Evolutionary conservation across 2,329 filamentous ascomycete species (phyloP).

Genomic region (Corynespora cassiicola): DNA sequence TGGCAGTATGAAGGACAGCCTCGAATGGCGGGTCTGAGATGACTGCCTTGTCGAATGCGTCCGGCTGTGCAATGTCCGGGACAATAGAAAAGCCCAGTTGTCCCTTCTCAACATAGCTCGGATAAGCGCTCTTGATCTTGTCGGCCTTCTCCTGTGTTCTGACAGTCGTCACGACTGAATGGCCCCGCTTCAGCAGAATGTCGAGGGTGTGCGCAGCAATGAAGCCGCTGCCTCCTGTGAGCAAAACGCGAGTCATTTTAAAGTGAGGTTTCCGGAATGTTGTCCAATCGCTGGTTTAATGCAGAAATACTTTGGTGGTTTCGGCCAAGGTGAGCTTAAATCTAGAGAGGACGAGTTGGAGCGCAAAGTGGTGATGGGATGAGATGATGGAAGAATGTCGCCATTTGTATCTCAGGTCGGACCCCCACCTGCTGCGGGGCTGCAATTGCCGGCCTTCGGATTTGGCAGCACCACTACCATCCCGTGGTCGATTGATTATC

Average conservation of each 20-base stretch:
- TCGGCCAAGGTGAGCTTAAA: no score
- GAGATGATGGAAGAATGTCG: not conserved
- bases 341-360: no score
- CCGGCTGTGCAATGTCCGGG: slow-evolving; percentile 72
- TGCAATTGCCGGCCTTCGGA: not conserved
- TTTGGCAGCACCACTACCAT: slow-evolving; percentile 3
- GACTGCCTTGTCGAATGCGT: slow-evolving; percentile 70
- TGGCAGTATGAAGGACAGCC: slow-evolving; percentile 61
- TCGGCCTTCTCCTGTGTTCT: slow-evolving; percentile 67
- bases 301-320: no score
- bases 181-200: slow-evolving; percentile 61
- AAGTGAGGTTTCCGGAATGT: no score
- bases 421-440: slow-evolving; percentile 4
- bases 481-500: slow-evolving; percentile 2
- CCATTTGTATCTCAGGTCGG: slow-evolving; percentile 1
- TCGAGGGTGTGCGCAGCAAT: slow-evolving; percentile 71
- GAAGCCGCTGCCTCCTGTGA: slow-evolving; percentile 66
- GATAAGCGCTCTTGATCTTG: slow-evolving; percentile 63
- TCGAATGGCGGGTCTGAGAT: slow-evolving; percentile 71
- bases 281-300: no score
- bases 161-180: slow-evolving; percentile 69
- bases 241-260: slow-evolving; percentile 47
- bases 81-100: slow-evolving; percentile 72
- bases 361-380: not conserved
- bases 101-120: slow-evolving; percentile 56